These are phyloP conservation scores for Isoetes taiwanensis DNA, from an alignment of 75 land plant genomes.

Conservation along the genomic window DNA sequence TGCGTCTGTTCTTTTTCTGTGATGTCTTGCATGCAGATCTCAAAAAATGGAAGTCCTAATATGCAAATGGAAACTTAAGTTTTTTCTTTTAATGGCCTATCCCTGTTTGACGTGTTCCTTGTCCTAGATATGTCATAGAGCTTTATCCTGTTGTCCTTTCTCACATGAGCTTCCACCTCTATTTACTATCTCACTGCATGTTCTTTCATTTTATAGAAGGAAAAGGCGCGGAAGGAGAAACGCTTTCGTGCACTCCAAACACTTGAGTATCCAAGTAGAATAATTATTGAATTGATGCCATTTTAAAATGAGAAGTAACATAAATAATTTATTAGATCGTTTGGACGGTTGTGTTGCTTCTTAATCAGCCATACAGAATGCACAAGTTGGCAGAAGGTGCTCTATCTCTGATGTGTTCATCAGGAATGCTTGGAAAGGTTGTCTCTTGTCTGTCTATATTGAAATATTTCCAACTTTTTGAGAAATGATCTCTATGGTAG, in stretches of 20 bases:
- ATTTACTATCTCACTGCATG: not conserved
- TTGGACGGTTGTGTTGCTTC: not conserved
- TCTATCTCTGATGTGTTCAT: conserved; percentile 36
- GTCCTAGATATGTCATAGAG: too few relatives aligned
- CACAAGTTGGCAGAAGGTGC: conserved; percentile 45
- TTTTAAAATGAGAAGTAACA: not conserved
- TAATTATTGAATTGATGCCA: not conserved
- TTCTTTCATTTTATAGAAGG: conserved; percentile 37
- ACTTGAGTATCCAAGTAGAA: conserved; percentile 35
- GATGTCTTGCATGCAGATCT: not conserved
- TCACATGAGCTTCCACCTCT: not conserved
- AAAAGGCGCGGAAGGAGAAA: conserved; percentile 48
- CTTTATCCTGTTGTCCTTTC: not conserved
- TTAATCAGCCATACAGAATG: conserved; percentile 34
- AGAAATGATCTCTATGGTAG: not conserved
- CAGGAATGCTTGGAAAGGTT: conserved; percentile 72
- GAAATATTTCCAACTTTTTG: not conserved
- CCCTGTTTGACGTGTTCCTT: not conserved
- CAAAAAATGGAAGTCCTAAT: not conserved
- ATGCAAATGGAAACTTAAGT: too few relatives aligned
- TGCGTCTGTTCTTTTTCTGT: not conserved
- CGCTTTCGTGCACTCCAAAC: conserved; percentile 30
- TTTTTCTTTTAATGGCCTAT: too few relatives aligned
- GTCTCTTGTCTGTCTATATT: not conserved
- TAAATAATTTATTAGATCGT: not conserved